Base-by-base conservation (phyloP, 2,329 filamentous ascomycete genomes). In the Pseudogymnoascus sp. region DNA sequence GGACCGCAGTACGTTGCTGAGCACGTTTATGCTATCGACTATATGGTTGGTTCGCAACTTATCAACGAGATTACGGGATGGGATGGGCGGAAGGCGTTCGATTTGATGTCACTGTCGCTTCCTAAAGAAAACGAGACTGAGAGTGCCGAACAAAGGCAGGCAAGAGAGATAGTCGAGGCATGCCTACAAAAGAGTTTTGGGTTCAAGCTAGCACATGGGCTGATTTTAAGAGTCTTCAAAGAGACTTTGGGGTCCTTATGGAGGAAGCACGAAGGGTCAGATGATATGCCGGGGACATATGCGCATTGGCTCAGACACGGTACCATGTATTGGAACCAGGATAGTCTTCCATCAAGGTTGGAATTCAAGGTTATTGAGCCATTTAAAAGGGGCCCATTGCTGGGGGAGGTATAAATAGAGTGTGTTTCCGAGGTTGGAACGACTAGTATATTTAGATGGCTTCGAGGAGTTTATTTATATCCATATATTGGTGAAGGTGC, bases 181-280 rank as follows among this genome's bases (percentile, higher is more conserved):
- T 81, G 79, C 64, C 70, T 85, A n/a, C 69, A 67, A 13, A 74
- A 71, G 64, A 83, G 81, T 66, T 85, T 82, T 69, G 78, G 77
- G 1, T 80, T 85, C 70, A 85, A 85, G 71, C 71, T 85, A 7
- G 80, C 81, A 0, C 81, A 83, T 66, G 82, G 82, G 0, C 67
- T 84, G 23, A 83, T 83, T 23, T 57, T 83, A 8, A 74, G 77
- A 36, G 77, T 84, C 0, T 71, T 78, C 26, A 78, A 79, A 1
- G 74, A 77, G 17, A 84, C 82, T 0, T 71, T 85, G 10, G 81
- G 82, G 0, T 81, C 80, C 26, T 67, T 83, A 33, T 85, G 82
- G 82, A 78, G 79, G 69, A 77, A 76, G 35, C 67, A 84, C 67
- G 70, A 73, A 1, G 82, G 80, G 1, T 77, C 77, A 0, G 82